A percentile compares a stretch with the other conserved stretches of the same genome.
These are phyloP conservation scores for Emergomyces pasteurianus DNA, from an alignment of 2,329 filamentous ascomycete species.

Conservation along the genomic window DNA sequence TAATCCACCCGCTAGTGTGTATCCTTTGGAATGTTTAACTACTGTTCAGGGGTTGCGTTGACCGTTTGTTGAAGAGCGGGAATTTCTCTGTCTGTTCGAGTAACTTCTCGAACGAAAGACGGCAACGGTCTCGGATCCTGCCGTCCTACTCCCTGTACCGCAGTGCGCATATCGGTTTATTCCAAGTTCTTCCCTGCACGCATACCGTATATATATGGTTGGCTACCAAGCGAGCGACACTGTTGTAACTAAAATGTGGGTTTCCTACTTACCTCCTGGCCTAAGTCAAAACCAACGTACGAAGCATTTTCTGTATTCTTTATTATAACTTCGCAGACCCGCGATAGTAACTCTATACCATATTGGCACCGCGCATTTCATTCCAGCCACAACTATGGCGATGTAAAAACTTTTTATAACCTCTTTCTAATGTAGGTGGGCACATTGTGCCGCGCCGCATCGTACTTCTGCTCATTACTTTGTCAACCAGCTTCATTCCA, in stretches of 20 bases:
- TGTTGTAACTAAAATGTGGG: background rate
- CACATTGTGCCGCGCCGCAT: background rate
- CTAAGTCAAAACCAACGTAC: no score
- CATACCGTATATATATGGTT: background rate
- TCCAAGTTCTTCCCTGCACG: background rate
- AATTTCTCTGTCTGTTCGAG: background rate
- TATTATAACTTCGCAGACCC: no score
- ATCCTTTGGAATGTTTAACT: background rate
- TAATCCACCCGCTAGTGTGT: background rate
- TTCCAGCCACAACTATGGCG: background rate
- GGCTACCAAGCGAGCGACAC: background rate
- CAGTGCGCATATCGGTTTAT: background rate
- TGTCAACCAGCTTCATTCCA: background rate
- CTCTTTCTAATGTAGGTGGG: background rate
- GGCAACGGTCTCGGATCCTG: no score
- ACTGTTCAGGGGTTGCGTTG: background rate
- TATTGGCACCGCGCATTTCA: background rate
- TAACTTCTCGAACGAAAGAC: background rate
- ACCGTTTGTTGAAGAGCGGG: background rate
- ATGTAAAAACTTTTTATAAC: background rate
- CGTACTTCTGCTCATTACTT: background rate
- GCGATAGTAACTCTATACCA: no score
- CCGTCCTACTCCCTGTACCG: no score
- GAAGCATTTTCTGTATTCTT: no score
- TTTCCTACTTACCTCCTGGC: background rate